A percentile compares a stretch with the other conserved stretches of the same genome.
phyloP scores from a whole-genome alignment of 352 stramenopile genomes.

The Phytopythium cucurbitacearum region DNA sequence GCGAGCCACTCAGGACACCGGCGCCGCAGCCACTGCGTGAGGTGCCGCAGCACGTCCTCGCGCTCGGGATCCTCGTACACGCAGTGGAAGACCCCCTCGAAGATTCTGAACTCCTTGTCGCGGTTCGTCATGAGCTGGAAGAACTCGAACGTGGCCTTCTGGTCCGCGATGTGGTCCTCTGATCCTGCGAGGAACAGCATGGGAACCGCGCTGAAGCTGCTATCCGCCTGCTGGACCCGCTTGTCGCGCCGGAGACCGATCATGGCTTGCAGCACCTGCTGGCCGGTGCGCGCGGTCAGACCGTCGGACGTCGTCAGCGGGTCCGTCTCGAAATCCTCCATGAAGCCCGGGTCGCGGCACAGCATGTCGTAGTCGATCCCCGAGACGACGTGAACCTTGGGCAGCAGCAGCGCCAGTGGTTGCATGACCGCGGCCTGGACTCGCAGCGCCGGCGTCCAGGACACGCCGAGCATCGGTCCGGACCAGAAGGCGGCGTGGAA shows the following conservation, averaged over 20 bases:
- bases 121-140: conserved; percentile 27
- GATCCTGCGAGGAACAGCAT: conserved; percentile 40
- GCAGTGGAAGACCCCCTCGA: conserved; percentile 43
- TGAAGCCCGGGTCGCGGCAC: conserved; percentile 31
- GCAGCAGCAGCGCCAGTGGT: conserved; percentile 34
- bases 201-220: conserved; percentile 15
- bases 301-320: conserved; percentile 40
- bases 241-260: conserved; percentile 19
- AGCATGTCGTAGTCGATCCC: conserved; percentile 38
- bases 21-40: conserved; percentile 14
- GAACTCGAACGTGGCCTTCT: conserved; percentile 26
- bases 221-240: conserved; percentile 9
- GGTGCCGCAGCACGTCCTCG: conserved; percentile 15
- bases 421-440: conserved; percentile 31
- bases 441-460: conserved; percentile 37
- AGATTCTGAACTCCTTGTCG: conserved; percentile 53
- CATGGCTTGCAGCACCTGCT: conserved; percentile 24
- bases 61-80: conserved; percentile 50
- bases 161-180: conserved; percentile 40
- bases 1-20: background rate
- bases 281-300: conserved; percentile 30
- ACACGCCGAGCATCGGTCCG: conserved; percentile 41
- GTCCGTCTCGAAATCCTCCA: conserved; percentile 50
- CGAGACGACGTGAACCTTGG: conserved; percentile 33
- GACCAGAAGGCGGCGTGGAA: conserved; percentile 51